Percentiles rank a stretch among this genome's conserved stretches.
These are phyloP conservation scores for Kockiozyma suomiensis DNA, from an alignment of 805 yeast species.

Conservation along the genomic window DNA sequence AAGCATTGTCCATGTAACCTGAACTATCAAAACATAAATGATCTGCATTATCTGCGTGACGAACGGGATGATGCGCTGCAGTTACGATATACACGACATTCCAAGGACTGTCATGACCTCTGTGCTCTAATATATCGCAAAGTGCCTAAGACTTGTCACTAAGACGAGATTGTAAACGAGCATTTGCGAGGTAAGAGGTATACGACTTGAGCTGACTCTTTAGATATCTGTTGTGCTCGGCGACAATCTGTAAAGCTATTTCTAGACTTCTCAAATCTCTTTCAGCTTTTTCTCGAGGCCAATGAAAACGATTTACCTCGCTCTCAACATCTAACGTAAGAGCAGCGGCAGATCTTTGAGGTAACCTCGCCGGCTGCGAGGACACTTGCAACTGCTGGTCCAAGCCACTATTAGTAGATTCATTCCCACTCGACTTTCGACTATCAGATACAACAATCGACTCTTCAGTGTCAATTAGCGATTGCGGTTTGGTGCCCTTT, in stretches of 20 bases:
- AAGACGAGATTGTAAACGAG: constrained; percentile 41
- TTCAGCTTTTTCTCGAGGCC: constrained; percentile 39
- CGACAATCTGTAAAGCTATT: constrained; percentile 40
- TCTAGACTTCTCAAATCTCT: constrained; percentile 40
- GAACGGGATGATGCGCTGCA: no score
- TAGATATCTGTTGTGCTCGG: constrained; percentile 45
- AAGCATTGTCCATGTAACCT: no score
- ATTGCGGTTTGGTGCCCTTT: constrained; percentile 42
- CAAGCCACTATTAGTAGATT: no score
- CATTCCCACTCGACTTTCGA: background rate
- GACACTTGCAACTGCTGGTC: no score
- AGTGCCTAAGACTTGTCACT: constrained; percentile 35
- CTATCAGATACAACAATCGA: background rate
- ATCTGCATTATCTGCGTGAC: constrained; percentile 14
- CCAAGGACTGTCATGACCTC: no score
- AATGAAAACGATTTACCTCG: constrained; percentile 43
- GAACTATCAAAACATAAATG: background rate
- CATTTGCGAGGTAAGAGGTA: constrained; percentile 43
- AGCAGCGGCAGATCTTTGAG: constrained; percentile 22
- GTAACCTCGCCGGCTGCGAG: no score
- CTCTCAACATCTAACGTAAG: constrained; percentile 42
- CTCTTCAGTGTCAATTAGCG: constrained; percentile 36
- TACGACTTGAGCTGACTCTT: constrained; percentile 44
- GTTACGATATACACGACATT: no score
- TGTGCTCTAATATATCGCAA: constrained; percentile 22